These are phyloP conservation scores for Pythium brassicae DNA, from an alignment of 352 stramenopile species.

Conservation along the genomic window DNA sequence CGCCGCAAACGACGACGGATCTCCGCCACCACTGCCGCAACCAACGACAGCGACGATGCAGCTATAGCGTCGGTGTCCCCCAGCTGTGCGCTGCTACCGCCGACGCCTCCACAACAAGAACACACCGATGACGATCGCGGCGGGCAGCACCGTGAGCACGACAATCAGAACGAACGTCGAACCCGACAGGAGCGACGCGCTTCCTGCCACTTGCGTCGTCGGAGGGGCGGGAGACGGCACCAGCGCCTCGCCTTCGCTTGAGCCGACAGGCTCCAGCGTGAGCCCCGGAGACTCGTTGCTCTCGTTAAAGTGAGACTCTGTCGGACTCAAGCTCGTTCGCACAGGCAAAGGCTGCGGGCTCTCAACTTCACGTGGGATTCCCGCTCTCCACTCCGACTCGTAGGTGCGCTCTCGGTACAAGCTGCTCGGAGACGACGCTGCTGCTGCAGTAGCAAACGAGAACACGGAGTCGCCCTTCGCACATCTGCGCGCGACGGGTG, in stretches of 20 bases:
- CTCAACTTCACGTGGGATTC: neutral
- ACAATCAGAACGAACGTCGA: conserved; percentile 10
- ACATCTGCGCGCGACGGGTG: too few relatives aligned
- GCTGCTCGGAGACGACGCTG: neutral
- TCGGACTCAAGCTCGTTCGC: neutral
- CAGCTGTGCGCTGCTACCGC: neutral
- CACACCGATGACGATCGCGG: conserved; percentile 13
- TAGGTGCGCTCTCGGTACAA: neutral
- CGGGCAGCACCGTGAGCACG: conserved; percentile 9
- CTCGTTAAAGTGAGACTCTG: neutral
- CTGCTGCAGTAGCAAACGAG: neutral
- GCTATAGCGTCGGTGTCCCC: neutral
- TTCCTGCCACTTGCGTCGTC: neutral
- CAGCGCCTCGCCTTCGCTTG: neutral
- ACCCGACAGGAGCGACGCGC: conserved; percentile 8
- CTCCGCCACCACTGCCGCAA: neutral
- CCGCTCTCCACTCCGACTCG: neutral
- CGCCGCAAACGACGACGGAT: neutral
- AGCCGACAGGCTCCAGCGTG: neutral
- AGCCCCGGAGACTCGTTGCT: neutral
- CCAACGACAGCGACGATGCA: neutral
- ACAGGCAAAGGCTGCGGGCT: neutral
- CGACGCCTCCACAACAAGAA: conserved; percentile 6
- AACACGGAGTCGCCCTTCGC: neutral
- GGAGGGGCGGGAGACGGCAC: neutral